These are phyloP conservation scores for Penicillium decumbens DNA, from an alignment of 2,329 filamentous ascomycete species.

Conservation along the genomic window DNA sequence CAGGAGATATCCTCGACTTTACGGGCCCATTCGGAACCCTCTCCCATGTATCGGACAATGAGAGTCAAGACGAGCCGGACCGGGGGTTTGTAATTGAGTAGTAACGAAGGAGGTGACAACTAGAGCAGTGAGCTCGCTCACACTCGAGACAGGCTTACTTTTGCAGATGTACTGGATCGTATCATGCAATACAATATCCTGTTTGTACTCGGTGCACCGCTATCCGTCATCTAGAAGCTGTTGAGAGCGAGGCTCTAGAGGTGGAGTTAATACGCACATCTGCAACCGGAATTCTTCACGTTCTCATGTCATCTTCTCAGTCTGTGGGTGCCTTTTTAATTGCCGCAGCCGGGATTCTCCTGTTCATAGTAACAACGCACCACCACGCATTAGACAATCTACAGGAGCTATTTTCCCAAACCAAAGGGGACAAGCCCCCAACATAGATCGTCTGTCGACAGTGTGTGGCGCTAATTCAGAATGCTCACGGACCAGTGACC, in stretches of 20 bases:
- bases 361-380: slow-evolving; percentile 37
- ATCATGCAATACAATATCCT: slow-evolving; percentile 37
- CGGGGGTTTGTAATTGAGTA: slow-evolving; percentile 1
- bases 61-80: too few relatives aligned
- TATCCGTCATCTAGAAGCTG: slow-evolving; percentile 19
- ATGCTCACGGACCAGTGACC: too few relatives aligned
- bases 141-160: slow-evolving; percentile 28
- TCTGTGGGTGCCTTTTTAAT: slow-evolving; percentile 38
- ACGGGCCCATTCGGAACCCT: too few relatives aligned
- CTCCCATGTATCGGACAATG: too few relatives aligned
- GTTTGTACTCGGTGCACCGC: slow-evolving; percentile 34
- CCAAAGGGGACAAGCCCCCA: too few relatives aligned
- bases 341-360: slow-evolving; percentile 34
- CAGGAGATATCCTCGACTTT: too few relatives aligned
- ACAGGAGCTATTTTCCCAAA: slow-evolving; percentile 7
- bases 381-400: slow-evolving; percentile 23
- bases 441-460: too few relatives aligned
- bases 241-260: slow-evolving; percentile 13
- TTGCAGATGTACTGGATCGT: slow-evolving; percentile 23
- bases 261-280: slow-evolving; percentile 16
- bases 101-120: slow-evolving; percentile 27
- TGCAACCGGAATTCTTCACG: slow-evolving; percentile 12
- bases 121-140: slow-evolving; percentile 21
- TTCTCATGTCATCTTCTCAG: slow-evolving; percentile 34
- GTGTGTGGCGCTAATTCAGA: too few relatives aligned